These are phyloP conservation scores for Spathaspora girioi DNA, from an alignment of 805 yeast species.

Conservation along the genomic window DNA sequence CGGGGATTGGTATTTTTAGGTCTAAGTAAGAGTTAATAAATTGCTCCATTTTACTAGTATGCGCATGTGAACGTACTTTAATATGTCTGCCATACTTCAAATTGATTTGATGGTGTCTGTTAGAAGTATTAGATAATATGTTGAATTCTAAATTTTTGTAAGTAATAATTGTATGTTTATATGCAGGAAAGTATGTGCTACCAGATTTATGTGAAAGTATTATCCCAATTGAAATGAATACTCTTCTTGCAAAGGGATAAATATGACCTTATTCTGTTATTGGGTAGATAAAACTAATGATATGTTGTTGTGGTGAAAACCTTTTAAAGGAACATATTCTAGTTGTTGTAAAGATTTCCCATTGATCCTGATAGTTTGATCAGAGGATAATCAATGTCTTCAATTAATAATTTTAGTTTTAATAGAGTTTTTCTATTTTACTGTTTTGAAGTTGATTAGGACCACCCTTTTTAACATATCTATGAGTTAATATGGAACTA, in stretches of 20 bases:
- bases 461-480: slow-evolving; percentile 52
- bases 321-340: slow-evolving; percentile 76
- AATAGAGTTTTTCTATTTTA: slow-evolving; percentile 49
- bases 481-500: slow-evolving; percentile 63
- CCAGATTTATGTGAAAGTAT: too few relatives aligned
- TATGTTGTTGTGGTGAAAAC: too few relatives aligned
- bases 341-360: slow-evolving; percentile 70
- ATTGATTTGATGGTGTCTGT: not conserved
- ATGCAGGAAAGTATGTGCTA: too few relatives aligned
- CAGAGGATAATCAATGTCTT: slow-evolving; percentile 74
- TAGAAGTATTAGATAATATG: not conserved
- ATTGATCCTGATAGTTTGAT: slow-evolving; percentile 71
- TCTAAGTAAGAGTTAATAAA: slow-evolving; percentile 7
- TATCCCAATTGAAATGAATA: too few relatives aligned
- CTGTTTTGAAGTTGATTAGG: slow-evolving; percentile 35
- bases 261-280: too few relatives aligned
- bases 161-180: too few relatives aligned
- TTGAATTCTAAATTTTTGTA: not conserved
- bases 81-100: slow-evolving; percentile 24
- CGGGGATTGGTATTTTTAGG: slow-evolving; percentile 66
- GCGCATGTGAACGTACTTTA: slow-evolving; percentile 21
- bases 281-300: too few relatives aligned
- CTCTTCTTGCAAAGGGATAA: too few relatives aligned
- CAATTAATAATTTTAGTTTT: slow-evolving; percentile 54
- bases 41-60: not conserved